These are phyloP conservation scores for Astrocystis sublimbata DNA, from an alignment of 495 filamentous ascomycete genomes.

Conservation along the genomic window DNA sequence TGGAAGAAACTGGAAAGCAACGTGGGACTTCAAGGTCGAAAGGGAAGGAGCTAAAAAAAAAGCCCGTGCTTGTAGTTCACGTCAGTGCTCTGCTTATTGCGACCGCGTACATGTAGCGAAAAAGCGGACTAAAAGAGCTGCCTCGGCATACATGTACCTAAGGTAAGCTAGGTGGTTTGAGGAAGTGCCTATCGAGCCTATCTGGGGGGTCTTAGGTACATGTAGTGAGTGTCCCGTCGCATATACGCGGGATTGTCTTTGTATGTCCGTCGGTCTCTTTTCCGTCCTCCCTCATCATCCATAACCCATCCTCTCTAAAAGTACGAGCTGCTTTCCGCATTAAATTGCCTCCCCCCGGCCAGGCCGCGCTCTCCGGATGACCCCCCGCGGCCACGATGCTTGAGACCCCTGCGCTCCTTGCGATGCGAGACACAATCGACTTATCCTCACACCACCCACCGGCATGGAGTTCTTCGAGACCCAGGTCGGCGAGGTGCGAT, in stretches of 20 bases:
- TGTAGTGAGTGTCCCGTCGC: too few relatives aligned
- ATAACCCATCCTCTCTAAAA: too few relatives aligned
- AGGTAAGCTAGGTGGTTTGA: too few relatives aligned
- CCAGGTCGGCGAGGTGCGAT: slow-evolving; percentile 57
- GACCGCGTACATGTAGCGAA: too few relatives aligned
- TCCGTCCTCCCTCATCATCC: not conserved
- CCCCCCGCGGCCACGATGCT: slow-evolving; percentile 9
- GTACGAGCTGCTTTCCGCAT: too few relatives aligned
- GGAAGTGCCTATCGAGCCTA: too few relatives aligned
- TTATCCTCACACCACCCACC: slow-evolving; percentile 4
- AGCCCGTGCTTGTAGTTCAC: too few relatives aligned
- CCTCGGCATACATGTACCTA: not conserved
- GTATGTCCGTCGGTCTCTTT: too few relatives aligned
- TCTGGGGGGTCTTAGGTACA: too few relatives aligned
- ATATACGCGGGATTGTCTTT: not conserved
- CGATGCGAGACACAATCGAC: slow-evolving; percentile 14
- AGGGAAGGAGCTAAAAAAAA: not conserved
- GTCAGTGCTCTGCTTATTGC: too few relatives aligned
- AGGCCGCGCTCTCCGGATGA: slow-evolving; percentile 4
- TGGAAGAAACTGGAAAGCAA: too few relatives aligned
- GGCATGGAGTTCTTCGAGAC: slow-evolving; percentile 56
- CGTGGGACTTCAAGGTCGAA: too few relatives aligned
- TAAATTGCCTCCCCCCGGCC: not conserved
- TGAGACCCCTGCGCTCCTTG: slow-evolving; percentile 5
- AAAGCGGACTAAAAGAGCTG: not conserved